A percentile compares a stretch with the other conserved stretches of the same genome.
Evolutionary conservation across 257 asterid species (phyloP).

Genomic region (Petunia secreta): DNA sequence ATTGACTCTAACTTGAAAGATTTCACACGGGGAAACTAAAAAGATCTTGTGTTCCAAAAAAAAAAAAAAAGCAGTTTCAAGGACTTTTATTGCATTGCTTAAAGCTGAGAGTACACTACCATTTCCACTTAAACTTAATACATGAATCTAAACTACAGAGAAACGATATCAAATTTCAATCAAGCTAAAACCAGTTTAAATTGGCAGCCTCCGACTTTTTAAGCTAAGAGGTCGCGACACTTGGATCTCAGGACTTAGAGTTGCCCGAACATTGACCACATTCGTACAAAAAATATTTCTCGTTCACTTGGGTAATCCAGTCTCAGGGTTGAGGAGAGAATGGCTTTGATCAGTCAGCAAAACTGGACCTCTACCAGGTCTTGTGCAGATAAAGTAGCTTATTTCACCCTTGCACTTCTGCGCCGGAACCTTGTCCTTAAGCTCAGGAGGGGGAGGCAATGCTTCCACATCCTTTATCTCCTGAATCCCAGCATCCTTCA

Average conservation of each 20-base stretch:
- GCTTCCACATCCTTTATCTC: slow-evolving; percentile 72
- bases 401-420: slow-evolving; percentile 78
- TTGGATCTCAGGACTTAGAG: slow-evolving; percentile 28
- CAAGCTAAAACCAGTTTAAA: background rate
- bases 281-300: background rate
- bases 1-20: too few species aligned
- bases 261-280: slow-evolving; percentile 13
- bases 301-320: slow-evolving; percentile 79
- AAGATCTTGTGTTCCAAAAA: background rate
- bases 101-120: slow-evolving; percentile 18
- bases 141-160: background rate
- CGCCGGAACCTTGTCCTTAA: slow-evolving; percentile 50
- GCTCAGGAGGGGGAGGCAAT: slow-evolving; percentile 80
- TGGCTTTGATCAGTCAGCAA: slow-evolving; percentile 66
- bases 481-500: slow-evolving; percentile 80
- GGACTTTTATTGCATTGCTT: slow-evolving; percentile 11
- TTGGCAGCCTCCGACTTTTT: background rate
- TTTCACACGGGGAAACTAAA: background rate
- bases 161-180: background rate
- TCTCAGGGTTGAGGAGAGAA: slow-evolving; percentile 73
- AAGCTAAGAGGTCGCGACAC: background rate
- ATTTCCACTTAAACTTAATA: background rate
- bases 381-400: slow-evolving; percentile 76
- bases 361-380: slow-evolving; percentile 76
- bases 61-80: background rate